These are phyloP conservation scores for Wickerhamomyces alni DNA, from an alignment of 805 yeast genomes.

Conservation along the genomic window DNA sequence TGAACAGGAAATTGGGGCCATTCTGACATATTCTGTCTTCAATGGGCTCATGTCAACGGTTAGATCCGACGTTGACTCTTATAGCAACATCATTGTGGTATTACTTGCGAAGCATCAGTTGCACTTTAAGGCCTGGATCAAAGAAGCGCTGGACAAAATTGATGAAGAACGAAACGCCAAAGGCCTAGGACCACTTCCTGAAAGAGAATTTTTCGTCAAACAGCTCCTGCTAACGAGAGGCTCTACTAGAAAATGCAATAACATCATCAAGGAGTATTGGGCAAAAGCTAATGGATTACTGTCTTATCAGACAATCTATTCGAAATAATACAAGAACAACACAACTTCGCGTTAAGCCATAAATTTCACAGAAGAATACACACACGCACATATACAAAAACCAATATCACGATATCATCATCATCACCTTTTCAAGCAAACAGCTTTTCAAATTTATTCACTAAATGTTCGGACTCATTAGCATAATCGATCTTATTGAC, in stretches of 20 bases:
- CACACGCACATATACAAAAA: not conserved
- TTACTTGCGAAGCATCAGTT: constrained; percentile 45
- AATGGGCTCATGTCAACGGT: constrained; percentile 42
- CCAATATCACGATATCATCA: too few species aligned
- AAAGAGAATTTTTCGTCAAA: constrained; percentile 41
- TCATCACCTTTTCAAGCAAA: constrained; percentile 5
- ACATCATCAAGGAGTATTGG: constrained; percentile 60
- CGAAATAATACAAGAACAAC: not conserved
- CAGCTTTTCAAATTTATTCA: constrained; percentile 25
- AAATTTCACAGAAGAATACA: not conserved
- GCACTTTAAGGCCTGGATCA: constrained; percentile 44
- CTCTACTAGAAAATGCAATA: constrained; percentile 47
- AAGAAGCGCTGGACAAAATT: constrained; percentile 22
- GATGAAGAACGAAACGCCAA: constrained; percentile 21
- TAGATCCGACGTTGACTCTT: constrained; percentile 57
- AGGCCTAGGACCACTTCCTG: constrained; percentile 23
- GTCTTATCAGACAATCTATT: constrained; percentile 18
- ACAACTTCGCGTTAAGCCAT: not conserved
- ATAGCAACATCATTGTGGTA: constrained; percentile 44
- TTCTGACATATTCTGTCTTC: constrained; percentile 30
- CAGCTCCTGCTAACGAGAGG: constrained; percentile 62
- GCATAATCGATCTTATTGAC: constrained; percentile 47
- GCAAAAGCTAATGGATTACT: constrained; percentile 49
- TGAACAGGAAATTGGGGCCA: constrained; percentile 25
- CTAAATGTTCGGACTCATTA: constrained; percentile 56